Evolutionary conservation across 192 early-diverging fungal species (phyloP).

Genomic region (Dissophora ornata): DNA sequence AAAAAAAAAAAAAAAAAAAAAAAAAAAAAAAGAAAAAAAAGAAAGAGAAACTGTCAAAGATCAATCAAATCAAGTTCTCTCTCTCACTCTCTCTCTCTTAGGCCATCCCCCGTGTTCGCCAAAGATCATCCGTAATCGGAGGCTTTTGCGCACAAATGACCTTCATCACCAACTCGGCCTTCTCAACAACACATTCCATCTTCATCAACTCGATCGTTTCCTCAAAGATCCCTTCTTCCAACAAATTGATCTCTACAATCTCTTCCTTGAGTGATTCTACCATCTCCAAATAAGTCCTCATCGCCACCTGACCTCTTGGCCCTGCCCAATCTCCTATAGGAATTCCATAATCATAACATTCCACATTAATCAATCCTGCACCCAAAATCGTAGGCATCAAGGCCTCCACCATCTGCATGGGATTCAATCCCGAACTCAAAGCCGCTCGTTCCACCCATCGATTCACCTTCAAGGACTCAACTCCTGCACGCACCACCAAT

Average conservation of each 20-base stretch:
- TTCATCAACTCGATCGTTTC: slow-evolving; percentile 45
- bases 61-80: no score
- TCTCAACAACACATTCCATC: slow-evolving; percentile 34
- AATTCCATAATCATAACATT: slow-evolving; percentile 50
- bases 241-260: slow-evolving; percentile 45
- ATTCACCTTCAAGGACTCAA: slow-evolving; percentile 40
- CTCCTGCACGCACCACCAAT: slow-evolving; percentile 27
- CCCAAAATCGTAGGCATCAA: slow-evolving; percentile 51
- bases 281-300: slow-evolving; percentile 48
- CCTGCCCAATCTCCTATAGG: slow-evolving; percentile 51
- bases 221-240: slow-evolving; percentile 47
- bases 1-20: neutral
- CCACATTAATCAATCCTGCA: slow-evolving; percentile 51
- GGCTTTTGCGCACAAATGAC: slow-evolving; percentile 53
- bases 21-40: neutral
- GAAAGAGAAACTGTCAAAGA: neutral
- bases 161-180: slow-evolving; percentile 42
- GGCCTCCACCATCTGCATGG: slow-evolving; percentile 44
- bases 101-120: slow-evolving; percentile 21
- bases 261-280: slow-evolving; percentile 42
- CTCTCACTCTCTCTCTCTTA: no score
- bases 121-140: slow-evolving; percentile 46
- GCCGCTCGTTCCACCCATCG: slow-evolving; percentile 52
- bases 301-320: slow-evolving; percentile 35
- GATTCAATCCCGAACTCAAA: slow-evolving; percentile 42